Evolutionary conservation across 2,329 filamentous ascomycete genomes (phyloP).

Genomic region (Alternaria gansuensis): DNA sequence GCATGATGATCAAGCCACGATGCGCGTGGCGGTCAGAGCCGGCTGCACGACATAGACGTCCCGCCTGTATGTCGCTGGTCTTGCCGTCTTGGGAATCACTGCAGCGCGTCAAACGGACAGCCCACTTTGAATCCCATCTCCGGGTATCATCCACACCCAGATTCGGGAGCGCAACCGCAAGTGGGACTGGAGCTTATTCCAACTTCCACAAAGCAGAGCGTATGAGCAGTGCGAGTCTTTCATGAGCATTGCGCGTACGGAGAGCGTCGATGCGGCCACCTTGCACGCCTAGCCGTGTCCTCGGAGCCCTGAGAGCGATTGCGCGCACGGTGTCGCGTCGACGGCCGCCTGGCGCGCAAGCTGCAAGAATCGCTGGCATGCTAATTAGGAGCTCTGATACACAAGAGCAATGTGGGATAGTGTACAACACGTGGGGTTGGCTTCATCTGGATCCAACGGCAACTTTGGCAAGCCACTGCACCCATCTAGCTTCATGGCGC

Average conservation of each 20-base stretch:
- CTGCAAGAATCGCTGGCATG: constrained; percentile 9
- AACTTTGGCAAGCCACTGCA: constrained; percentile 1
- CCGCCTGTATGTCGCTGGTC: constrained; percentile 34
- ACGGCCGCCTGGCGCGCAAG: constrained; percentile 9
- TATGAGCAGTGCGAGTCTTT: background rate
- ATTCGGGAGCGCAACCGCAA: constrained; percentile 38
- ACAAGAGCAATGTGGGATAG: constrained; percentile 20
- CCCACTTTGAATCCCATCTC: constrained; percentile 35
- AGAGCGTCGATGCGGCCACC: constrained; percentile 1
- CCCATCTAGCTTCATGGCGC: constrained; percentile 7
- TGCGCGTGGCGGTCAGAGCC: constrained; percentile 21
- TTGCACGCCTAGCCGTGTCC: constrained; percentile 15
- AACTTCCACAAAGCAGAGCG: constrained; percentile 27
- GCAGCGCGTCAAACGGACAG: constrained; percentile 33
- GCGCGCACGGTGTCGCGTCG: constrained; percentile 9
- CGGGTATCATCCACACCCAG: constrained; percentile 36
- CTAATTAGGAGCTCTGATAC: background rate
- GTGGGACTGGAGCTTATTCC: constrained; percentile 49
- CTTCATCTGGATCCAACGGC: constrained; percentile 19
- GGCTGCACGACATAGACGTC: constrained; percentile 37
- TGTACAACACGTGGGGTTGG: constrained; percentile 37
- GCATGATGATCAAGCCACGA: constrained; percentile 24
- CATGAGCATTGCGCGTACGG: constrained; percentile 7
- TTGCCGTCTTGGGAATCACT: constrained; percentile 32
- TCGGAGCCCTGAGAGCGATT: constrained; percentile 9